Conservation (phyloP, 768 basidiomycete species). For the Suillus hirtellus region DNA sequence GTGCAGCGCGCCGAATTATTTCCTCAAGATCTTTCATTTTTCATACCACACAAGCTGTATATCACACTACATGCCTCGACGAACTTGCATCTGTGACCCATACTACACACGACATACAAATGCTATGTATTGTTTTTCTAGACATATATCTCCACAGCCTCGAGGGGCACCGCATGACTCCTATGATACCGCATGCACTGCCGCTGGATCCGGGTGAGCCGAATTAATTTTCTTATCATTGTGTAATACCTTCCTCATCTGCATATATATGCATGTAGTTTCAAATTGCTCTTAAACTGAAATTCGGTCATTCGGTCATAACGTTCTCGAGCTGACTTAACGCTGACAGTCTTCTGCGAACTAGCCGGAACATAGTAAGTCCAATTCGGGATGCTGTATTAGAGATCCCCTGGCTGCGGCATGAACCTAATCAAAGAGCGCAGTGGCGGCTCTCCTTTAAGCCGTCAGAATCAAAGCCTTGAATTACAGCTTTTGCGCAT, state of each 20-base stretch:
- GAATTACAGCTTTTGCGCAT: not conserved
- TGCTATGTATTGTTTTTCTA: conserved; percentile 7
- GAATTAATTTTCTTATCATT: conserved; percentile 1
- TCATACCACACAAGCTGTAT: conserved; percentile 6
- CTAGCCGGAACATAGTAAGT: not conserved
- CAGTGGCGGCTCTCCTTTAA: not conserved
- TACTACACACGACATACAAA: conserved; percentile 3
- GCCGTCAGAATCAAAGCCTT: not conserved
- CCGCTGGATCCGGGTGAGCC: not conserved
- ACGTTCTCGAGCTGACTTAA: not conserved
- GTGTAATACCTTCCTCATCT: not conserved
- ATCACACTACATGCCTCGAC: not conserved
- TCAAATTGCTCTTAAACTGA: not conserved
- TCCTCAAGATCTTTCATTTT: not conserved
- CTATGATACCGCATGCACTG: not conserved
- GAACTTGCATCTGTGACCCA: not conserved
- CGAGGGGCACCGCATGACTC: not conserved
- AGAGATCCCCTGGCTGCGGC: not conserved
- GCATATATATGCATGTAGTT: not conserved
- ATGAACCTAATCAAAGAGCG: not conserved
- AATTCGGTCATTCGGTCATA: conserved; percentile 2
- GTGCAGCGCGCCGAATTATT: not conserved
- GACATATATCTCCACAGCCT: not conserved
- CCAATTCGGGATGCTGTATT: not conserved
- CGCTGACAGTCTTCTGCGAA: not conserved